Percentiles rank a stretch among this genome's conserved stretches.
Evolutionary conservation across 352 stramenopile species (phyloP).

Genomic region (Phytophthora hibernalis): DNA sequence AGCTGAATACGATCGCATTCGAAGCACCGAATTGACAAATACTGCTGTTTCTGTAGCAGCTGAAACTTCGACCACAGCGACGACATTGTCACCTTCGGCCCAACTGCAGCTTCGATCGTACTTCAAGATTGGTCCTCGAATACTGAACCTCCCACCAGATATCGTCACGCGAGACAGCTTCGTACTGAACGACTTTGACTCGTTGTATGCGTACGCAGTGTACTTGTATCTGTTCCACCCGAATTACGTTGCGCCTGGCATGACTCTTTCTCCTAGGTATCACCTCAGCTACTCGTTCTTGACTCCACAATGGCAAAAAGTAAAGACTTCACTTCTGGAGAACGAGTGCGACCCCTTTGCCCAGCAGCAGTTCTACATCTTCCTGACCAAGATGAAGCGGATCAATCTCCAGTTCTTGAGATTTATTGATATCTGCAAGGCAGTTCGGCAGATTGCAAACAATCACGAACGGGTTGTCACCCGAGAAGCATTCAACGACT

Average conservation of each 20-base stretch:
- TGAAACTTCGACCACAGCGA: constrained; percentile 64
- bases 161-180: constrained; percentile 76
- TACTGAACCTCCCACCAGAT: constrained; percentile 65
- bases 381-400: constrained; percentile 70
- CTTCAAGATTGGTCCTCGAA: constrained; percentile 64
- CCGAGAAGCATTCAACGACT: constrained; percentile 71
- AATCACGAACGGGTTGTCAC: constrained; percentile 59
- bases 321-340: constrained; percentile 61
- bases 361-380: constrained; percentile 81
- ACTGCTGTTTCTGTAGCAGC: constrained; percentile 32
- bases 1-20: constrained; percentile 59
- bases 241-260: constrained; percentile 62
- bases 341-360: constrained; percentile 71
- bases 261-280: constrained; percentile 54
- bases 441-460: constrained; percentile 55
- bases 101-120: constrained; percentile 76
- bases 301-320: constrained; percentile 70
- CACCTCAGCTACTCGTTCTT: constrained; percentile 68
- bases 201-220: constrained; percentile 67
- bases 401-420: constrained; percentile 67
- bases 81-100: constrained; percentile 55
- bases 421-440: constrained; percentile 63
- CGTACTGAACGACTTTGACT: constrained; percentile 78
- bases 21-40: constrained; percentile 44
- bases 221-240: constrained; percentile 75